A percentile compares a stretch with the other conserved stretches of the same genome.
phyloP scores from a whole-genome alignment of 164 flowering plant species.

The Macadamia tetraphylla region DNA sequence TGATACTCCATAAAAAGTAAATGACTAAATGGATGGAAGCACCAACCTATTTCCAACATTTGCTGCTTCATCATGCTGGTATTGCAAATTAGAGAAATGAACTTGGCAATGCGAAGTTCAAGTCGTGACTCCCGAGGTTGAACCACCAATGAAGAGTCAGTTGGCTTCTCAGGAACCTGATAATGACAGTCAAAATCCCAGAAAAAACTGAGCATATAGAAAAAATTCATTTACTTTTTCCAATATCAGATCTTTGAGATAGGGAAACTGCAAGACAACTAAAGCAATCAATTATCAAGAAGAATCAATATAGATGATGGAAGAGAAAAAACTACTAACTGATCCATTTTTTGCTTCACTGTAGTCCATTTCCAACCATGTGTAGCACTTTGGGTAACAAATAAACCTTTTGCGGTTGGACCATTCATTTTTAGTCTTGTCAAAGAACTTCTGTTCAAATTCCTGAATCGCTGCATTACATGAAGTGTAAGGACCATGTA shows the following conservation, averaged over 20 bases:
- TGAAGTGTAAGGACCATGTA: constrained; percentile 43
- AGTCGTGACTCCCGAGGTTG: constrained; percentile 44
- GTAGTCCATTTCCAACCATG: constrained; percentile 71
- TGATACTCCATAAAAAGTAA: not conserved
- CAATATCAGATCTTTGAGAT: not conserved
- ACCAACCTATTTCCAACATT: constrained; percentile 60
- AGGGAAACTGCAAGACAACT: not conserved
- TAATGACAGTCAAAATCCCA: constrained; percentile 4
- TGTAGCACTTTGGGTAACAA: constrained; percentile 38
- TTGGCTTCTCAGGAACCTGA: constrained; percentile 25
- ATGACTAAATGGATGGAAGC: constrained; percentile 1
- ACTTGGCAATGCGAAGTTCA: constrained; percentile 43
- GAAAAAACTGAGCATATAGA: not conserved
- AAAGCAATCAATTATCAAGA: not conserved
- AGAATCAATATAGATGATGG: not conserved
- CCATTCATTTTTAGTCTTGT: constrained; percentile 52
- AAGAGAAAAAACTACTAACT: constrained; percentile 15
- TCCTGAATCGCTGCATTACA: constrained; percentile 35
- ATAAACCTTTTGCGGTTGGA: constrained; percentile 33
- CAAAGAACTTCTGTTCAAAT: constrained; percentile 42
- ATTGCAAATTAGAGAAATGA: constrained; percentile 58
- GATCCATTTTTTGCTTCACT: constrained; percentile 26
- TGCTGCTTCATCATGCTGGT: constrained; percentile 66
- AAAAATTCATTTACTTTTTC: no score
- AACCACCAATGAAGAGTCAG: constrained; percentile 3